Base-by-base conservation (phyloP, 1,284 basidiomycete species). In the Ceratobasidium sp. region DNA sequence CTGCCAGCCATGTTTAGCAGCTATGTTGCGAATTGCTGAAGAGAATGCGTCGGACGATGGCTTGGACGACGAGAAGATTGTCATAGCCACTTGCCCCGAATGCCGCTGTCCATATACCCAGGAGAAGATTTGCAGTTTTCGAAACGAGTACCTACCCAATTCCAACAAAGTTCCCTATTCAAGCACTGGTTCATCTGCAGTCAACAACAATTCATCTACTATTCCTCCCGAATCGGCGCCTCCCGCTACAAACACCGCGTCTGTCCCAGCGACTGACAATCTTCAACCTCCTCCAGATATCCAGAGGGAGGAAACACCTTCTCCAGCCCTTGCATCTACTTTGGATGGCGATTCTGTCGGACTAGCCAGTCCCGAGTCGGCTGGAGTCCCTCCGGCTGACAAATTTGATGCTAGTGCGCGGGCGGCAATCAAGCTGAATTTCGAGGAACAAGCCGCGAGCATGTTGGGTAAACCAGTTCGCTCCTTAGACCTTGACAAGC, bases 71-170 rank as follows among this genome's bases (percentile, higher is more conserved):
- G 53, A 57, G 16, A 5, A 14, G 6, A 34, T 36, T 36, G 18
- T 57, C 30, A 18, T 57, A 34, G 53, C 53, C 16, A 57, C 53
- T n/a, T 57, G 53, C 32, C 53, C 53, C 14, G 53, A 57, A n/a
- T 57, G 53, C n/a, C 30, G 53, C 6, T 57, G 53, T n/a, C 53
- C 53, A 4, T 57, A 57, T n/a, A 57, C 53, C 36, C 30, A 18
- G 16, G 53, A 57, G 32, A 57, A 57, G 32, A 57, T 57, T 57
- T 57, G 53, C n/a, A 32, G 30, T 9, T 34, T 57, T n/a, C 30
- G 53, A 32, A 57, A 16, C 4, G 53, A 57, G 36, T 57, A 57
- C 30, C 16, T 57, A 18, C 30, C 53, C 10, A 32, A 18, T 30
- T 18, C 18, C 23, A 18, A 18, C 1, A 36, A 9, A 30, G 16